Conservation (phyloP, 192 early-diverging fungal genomes). For the Backusella sp. region DNA sequence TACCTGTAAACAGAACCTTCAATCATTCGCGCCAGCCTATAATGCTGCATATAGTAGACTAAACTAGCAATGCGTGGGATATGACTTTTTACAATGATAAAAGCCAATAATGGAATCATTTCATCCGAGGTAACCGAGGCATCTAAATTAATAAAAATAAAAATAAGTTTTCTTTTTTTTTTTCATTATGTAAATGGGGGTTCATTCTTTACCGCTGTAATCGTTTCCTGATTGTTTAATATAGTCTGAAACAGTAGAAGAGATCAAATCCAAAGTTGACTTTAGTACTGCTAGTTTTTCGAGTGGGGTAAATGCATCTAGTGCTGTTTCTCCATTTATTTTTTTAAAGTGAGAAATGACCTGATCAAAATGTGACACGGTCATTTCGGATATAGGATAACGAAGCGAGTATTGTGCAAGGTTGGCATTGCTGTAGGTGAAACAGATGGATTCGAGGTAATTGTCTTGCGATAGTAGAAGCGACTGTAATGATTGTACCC, state of each 20-base stretch:
- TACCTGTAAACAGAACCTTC: slow-evolving; percentile 47
- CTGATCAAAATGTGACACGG: slow-evolving; percentile 23
- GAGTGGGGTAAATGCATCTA: slow-evolving; percentile 42
- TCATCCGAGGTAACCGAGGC: slow-evolving; percentile 54
- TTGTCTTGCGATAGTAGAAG: slow-evolving; percentile 42
- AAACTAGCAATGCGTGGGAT: slow-evolving; percentile 45
- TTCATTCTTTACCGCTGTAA: neutral
- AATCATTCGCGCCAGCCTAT: slow-evolving; percentile 41
- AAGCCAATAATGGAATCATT: slow-evolving; percentile 53
- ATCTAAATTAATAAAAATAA: neutral
- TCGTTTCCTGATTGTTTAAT: slow-evolving; percentile 23
- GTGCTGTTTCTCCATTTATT: slow-evolving; percentile 3
- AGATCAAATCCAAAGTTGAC: slow-evolving; percentile 43
- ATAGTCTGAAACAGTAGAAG: slow-evolving; percentile 42
- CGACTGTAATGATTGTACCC: slow-evolving; percentile 45
- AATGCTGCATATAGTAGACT: slow-evolving; percentile 50
- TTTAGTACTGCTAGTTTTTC: slow-evolving; percentile 51
- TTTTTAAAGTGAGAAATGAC: slow-evolving; percentile 38
- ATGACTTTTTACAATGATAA: slow-evolving; percentile 45
- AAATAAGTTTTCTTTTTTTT: neutral
- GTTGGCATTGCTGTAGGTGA: slow-evolving; percentile 38
- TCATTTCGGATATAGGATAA: slow-evolving; percentile 38
- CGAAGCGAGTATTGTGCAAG: slow-evolving; percentile 38
- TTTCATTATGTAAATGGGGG: neutral
- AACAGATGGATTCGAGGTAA: slow-evolving; percentile 36